Evolutionary conservation across 805 yeast species (phyloP), one percentile per base, ranked within the genome.

Genomic region (Candida coquimbonensis): DNA sequence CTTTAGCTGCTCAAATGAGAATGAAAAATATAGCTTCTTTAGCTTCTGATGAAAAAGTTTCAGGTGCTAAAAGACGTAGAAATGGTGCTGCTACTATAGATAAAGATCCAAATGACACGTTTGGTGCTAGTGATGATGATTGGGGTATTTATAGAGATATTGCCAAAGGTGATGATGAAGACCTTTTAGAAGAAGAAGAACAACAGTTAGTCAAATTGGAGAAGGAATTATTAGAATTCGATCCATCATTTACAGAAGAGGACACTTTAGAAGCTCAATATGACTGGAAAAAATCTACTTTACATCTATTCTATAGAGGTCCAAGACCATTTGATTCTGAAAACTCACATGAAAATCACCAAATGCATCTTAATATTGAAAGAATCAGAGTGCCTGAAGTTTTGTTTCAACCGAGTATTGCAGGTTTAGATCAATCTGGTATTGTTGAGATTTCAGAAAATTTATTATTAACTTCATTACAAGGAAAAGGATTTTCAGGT

Each of bases 351-450:
- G 88, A 90, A 54, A 83, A 82, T 50, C 95, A 90, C 64, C 98
- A 93, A 66, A 71, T 95, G 45, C 96, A 90, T 67, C 56, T 93
- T 39, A 95, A 91, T 62, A 74, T 91, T 37, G 99, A 93, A 66
- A 74, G 99, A 48, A 83, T 91, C 27, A 75, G 95, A 47, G 87
- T 91, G 2, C 97, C 98, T 0, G 99, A 93, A 64, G 82, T 90
- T 2, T 60, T 89, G 40, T 89, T 93, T 64, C 93, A 91, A 62
- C 99, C 99, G 7, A 76, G 83, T 9, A 88, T 93, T 50, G 96
- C 95, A 0, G 99, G 99, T 21, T 70, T 89, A 21, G 99, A 93
- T 63, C 98, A 90, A 66, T 96, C 97, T 0, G 98, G 98, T 26
- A 72, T 93, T n/a, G 61, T 77, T 24, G 98, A 93, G 63, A 66